Evolutionary conservation across 139 green algal genomes (phyloP), one percentile per base, ranked within the genome.

Genomic region (Coccomyxa sp.): DNA sequence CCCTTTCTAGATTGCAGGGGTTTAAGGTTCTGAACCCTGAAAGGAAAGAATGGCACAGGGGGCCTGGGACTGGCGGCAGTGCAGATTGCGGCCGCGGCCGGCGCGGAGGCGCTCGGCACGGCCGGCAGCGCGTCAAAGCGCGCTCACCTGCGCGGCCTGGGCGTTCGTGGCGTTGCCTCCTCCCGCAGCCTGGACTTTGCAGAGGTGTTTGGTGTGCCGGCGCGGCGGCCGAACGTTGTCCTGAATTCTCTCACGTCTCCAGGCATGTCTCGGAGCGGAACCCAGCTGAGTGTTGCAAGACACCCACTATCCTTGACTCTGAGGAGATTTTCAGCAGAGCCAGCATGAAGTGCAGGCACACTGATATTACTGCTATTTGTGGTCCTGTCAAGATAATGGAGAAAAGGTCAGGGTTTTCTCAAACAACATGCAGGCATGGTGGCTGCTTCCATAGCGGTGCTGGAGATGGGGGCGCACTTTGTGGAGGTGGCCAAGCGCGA

Each of bases 401-500:
- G 38, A 51, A 7, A 51, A 51, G 7, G 3, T 51, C 38, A 51
- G 38, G 38, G 38, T 51, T 51, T 3, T 7, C 7, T 51, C 38
- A 51, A 51, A 51, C 38, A 51, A 51, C 38, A 3, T 51, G 63
- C 63, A 71, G 63, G 95, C 82, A 95, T 98, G 91, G 94, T 98
- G 71, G 88, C 89, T 17, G 93, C 86, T n/a, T 93, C 89, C 15
- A 77, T 97, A 78, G 87, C 93, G 38, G 58, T 76, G 10, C 77
- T 97, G 57, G 77, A 30, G 59, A 27, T 13, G 10, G 93, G 92
- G 68, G 95, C 91, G 0, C 57, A 82, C 0, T 88, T 96, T 77
- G 90, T 95, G 68, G 95, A 98, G 87, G 96, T 98, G 82, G 91
- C 88, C 84, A 98, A 98, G 91, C 86, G 95, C 57, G 95, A 97